phyloP scores from a whole-genome alignment of 768 basidiomycete genomes.

The Xerocomellus dryophilus region DNA sequence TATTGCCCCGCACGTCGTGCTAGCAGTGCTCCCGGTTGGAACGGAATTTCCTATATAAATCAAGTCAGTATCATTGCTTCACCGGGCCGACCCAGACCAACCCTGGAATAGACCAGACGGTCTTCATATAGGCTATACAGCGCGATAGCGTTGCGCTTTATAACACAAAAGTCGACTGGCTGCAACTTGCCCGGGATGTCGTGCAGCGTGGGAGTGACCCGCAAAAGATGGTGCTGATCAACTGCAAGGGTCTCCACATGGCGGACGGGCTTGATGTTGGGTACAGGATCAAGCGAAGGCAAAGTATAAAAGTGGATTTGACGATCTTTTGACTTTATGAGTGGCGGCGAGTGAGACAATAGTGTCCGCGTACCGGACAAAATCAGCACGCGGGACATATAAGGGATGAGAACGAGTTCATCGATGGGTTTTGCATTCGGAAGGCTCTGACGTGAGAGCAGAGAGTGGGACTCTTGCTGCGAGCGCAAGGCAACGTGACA shows the following conservation, averaged over 20 bases:
- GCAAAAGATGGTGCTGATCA: constrained; percentile 68
- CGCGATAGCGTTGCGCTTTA: constrained; percentile 63
- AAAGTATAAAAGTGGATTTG: constrained; percentile 77
- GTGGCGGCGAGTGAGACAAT: background rate
- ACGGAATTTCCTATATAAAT: constrained; percentile 63
- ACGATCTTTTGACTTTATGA: constrained; percentile 39
- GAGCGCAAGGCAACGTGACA: constrained; percentile 3
- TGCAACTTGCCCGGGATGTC: constrained; percentile 40
- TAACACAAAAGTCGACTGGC: constrained; percentile 66
- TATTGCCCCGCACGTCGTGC: constrained; percentile 61
- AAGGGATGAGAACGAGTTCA: constrained; percentile 75
- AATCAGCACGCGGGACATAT: constrained; percentile 70
- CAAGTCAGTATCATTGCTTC: background rate
- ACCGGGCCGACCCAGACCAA: constrained; percentile 21
- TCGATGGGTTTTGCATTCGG: constrained; percentile 72
- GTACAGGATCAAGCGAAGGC: constrained; percentile 73
- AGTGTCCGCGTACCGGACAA: constrained; percentile 57
- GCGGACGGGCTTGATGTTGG: constrained; percentile 70
- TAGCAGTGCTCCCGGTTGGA: constrained; percentile 53
- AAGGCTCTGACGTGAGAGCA: constrained; percentile 67
- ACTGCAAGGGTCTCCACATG: constrained; percentile 79
- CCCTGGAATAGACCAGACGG: constrained; percentile 59
- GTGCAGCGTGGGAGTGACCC: constrained; percentile 43
- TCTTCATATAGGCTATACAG: constrained; percentile 64
- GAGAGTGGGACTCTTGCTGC: constrained; percentile 58